Conservation (phyloP, 2,329 filamentous ascomycete genomes). For the Neopestalotiopsis clavispora region DNA sequence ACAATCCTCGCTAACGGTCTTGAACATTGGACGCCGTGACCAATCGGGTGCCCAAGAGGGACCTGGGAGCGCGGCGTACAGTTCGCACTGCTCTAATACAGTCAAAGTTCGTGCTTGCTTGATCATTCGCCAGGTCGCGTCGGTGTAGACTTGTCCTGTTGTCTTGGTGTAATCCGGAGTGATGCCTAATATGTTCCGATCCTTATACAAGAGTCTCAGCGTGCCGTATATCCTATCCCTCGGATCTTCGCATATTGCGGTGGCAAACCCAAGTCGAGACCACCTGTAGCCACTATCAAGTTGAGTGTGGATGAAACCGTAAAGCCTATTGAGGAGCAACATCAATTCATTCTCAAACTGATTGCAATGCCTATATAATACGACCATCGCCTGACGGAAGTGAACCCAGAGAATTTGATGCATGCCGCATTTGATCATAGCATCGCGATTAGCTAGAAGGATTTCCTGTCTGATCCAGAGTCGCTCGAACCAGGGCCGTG, state of each 20-base stretch:
- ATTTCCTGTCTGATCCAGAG: too few species aligned
- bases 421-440: too few species aligned
- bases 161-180: neutral
- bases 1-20: accelerated
- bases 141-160: neutral
- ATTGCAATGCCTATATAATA: too few species aligned
- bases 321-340: neutral
- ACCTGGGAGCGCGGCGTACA: neutral
- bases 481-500: too few species aligned
- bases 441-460: too few species aligned
- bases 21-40: neutral
- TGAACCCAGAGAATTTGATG: too few species aligned
- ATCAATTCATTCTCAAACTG: too few species aligned
- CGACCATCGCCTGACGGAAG: too few species aligned
- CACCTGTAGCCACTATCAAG: too few species aligned
- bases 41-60: neutral
- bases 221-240: neutral
- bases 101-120: neutral
- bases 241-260: neutral
- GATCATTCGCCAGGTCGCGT: neutral
- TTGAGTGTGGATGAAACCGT: too few species aligned
- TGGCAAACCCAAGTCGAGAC: neutral
- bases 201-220: neutral
- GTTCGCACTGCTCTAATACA: neutral
- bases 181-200: neutral